Conservation (phyloP, 164 flowering plant species). For the Vitis amurensis region DNA sequence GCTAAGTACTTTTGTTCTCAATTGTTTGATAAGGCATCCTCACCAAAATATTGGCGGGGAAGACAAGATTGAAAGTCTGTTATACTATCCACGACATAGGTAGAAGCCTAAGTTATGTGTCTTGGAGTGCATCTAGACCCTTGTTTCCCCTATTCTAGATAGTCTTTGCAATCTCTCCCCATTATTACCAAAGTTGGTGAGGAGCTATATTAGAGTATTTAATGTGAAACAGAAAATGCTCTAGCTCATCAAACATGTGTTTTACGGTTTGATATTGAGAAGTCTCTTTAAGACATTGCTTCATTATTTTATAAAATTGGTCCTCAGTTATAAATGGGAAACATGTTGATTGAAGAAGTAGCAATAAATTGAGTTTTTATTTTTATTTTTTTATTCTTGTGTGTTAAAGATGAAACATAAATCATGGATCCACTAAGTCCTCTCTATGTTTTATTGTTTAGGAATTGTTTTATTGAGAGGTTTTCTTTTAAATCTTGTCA, state of each 20-base stretch:
- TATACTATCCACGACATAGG: neutral
- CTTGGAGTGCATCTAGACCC: too few relatives aligned
- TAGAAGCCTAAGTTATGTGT: neutral
- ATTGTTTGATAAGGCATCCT: neutral
- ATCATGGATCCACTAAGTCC: too few relatives aligned
- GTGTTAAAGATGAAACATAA: too few relatives aligned
- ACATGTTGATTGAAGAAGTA: slow-evolving; percentile 49
- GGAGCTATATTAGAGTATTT: neutral
- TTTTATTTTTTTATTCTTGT: too few relatives aligned
- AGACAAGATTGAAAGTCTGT: neutral
- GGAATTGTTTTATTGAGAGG: too few relatives aligned
- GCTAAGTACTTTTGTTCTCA: neutral
- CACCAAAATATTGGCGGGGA: neutral
- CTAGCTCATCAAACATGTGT: slow-evolving; percentile 81
- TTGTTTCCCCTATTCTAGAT: neutral
- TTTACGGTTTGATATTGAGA: slow-evolving; percentile 79
- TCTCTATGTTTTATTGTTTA: too few relatives aligned
- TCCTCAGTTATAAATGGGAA: slow-evolving; percentile 6
- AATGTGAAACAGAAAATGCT: slow-evolving; percentile 67
- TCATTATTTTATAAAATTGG: slow-evolving; percentile 72
- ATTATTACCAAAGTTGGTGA: too few relatives aligned
- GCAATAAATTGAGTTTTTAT: neutral
- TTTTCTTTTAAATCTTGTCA: too few relatives aligned
- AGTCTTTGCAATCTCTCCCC: too few relatives aligned
- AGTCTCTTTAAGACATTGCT: slow-evolving; percentile 79